Percentiles rank a stretch among this genome's conserved stretches.
These are phyloP conservation scores for Dittrichia graveolens DNA, from an alignment of 129 eudicot species.

Conservation along the genomic window DNA sequence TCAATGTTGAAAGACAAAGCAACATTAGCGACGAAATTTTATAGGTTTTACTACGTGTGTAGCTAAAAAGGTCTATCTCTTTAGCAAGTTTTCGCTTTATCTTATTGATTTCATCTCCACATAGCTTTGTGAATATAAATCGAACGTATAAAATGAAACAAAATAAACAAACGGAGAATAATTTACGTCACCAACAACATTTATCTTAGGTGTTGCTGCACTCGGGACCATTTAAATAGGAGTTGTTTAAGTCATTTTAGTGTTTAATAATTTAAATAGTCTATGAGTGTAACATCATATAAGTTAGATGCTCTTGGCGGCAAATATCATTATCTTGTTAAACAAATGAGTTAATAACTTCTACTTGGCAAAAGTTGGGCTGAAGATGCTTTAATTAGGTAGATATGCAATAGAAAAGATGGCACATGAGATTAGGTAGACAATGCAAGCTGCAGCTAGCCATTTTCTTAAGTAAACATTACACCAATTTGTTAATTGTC, in stretches of 20 bases:
- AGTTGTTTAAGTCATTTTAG: too few species aligned
- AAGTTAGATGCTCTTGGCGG: too few species aligned
- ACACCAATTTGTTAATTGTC: slow-evolving; percentile 29
- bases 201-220: too few species aligned
- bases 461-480: slow-evolving; percentile 18
- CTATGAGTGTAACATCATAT: neutral
- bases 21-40: neutral
- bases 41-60: neutral
- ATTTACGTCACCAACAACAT: too few species aligned
- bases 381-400: slow-evolving; percentile 33
- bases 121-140: neutral
- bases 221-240: too few species aligned
- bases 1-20: neutral
- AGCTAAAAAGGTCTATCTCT: neutral
- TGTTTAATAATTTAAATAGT: too few species aligned
- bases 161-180: neutral
- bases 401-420: slow-evolving; percentile 29
- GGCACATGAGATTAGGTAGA: slow-evolving; percentile 36
- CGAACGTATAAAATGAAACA: neutral
- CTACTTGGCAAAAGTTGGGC: slow-evolving; percentile 14
- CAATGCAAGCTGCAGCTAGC: slow-evolving; percentile 24
- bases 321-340: neutral
- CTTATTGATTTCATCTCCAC: neutral
- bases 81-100: neutral
- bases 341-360: slow-evolving; percentile 4